Evolutionary conservation across 1,139 yeast species (phyloP).

Genomic region (Yamadazyma aaseri): DNA sequence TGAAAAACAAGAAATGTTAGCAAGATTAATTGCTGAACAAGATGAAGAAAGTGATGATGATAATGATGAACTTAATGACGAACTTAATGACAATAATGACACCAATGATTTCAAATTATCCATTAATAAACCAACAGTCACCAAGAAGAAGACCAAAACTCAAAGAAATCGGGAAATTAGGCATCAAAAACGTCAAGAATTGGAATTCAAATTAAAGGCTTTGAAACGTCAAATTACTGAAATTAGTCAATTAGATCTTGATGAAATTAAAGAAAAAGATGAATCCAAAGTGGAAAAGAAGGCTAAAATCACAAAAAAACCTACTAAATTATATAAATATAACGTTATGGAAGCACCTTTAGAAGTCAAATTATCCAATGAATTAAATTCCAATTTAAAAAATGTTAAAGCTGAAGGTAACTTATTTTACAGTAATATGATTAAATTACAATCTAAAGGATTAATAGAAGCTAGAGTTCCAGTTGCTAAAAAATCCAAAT

Average conservation of each 20-base stretch:
- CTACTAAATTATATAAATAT: slow-evolving; percentile 51
- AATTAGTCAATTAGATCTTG: slow-evolving; percentile 56
- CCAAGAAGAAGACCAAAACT: slow-evolving; percentile 72
- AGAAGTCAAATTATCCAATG: slow-evolving; percentile 88
- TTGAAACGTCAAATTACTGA: slow-evolving; percentile 57
- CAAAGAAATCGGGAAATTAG: slow-evolving; percentile 72
- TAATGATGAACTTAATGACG: slow-evolving; percentile 44
- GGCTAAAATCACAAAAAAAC: slow-evolving; percentile 25
- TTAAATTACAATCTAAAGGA: slow-evolving; percentile 79
- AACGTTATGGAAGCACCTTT: slow-evolving; percentile 60
- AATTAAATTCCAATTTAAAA: slow-evolving; percentile 80
- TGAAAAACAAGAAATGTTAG: slow-evolving; percentile 62
- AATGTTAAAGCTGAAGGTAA: slow-evolving; percentile 90
- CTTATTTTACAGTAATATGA: slow-evolving; percentile 77
- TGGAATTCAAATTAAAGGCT: slow-evolving; percentile 57
- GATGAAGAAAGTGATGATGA: slow-evolving; percentile 34
- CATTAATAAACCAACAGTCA: slow-evolving; percentile 65
- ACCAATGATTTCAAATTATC: slow-evolving; percentile 49
- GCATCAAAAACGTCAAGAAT: slow-evolving; percentile 57
- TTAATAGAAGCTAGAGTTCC: slow-evolving; percentile 82
- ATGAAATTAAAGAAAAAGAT: slow-evolving; percentile 19
- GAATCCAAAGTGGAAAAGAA: slow-evolving; percentile 14
- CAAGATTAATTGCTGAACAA: slow-evolving; percentile 59
- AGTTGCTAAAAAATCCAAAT: slow-evolving; percentile 62
- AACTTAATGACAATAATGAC: slow-evolving; percentile 29